Percentiles rank a stretch among this genome's conserved stretches.
Evolutionary conservation across 1,284 basidiomycete genomes (phyloP).

Genomic region (Trichosporon faecale): DNA sequence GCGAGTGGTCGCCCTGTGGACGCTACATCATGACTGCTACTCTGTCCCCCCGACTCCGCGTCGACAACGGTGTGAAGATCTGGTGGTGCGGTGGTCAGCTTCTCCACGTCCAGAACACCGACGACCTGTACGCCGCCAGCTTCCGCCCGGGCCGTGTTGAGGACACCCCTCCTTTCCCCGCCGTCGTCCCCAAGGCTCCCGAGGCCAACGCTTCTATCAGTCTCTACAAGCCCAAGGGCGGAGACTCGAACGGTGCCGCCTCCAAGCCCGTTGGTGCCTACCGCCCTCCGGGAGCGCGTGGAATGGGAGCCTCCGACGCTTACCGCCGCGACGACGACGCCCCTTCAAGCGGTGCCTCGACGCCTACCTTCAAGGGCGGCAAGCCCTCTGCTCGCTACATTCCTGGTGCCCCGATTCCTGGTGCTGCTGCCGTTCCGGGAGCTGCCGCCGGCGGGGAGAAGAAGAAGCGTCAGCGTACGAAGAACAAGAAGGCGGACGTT

Average conservation of each 20-base stretch:
- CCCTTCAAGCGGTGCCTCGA: conserved; percentile 51
- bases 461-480: conserved; percentile 60
- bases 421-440: conserved; percentile 29
- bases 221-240: conserved; percentile 30
- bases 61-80: conserved; percentile 94
- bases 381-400: conserved; percentile 57
- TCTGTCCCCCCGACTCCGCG: conserved; percentile 85
- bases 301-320: conserved; percentile 73
- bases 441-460: conserved; percentile 55
- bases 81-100: conserved; percentile 90
- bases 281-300: conserved; percentile 86
- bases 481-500: conserved; percentile 56
- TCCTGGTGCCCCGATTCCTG: conserved; percentile 61
- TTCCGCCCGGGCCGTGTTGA: conserved; percentile 77
- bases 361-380: conserved; percentile 60
- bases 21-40: conserved; percentile 91
- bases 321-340: conserved; percentile 80
- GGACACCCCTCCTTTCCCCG: conserved; percentile 67
- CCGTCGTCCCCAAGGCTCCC: conserved; percentile 70
- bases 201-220: conserved; percentile 63
- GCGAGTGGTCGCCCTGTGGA: conserved; percentile 94
- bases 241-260: conserved; percentile 46
- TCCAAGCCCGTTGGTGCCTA: conserved; percentile 75
- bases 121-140: conserved; percentile 76
- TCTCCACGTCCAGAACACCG: conserved; percentile 76